A percentile compares a stretch with the other conserved stretches of the same genome.
phyloP scores from a whole-genome alignment of 2,329 filamentous ascomycete species.

The Cladorrhinum sp. region DNA sequence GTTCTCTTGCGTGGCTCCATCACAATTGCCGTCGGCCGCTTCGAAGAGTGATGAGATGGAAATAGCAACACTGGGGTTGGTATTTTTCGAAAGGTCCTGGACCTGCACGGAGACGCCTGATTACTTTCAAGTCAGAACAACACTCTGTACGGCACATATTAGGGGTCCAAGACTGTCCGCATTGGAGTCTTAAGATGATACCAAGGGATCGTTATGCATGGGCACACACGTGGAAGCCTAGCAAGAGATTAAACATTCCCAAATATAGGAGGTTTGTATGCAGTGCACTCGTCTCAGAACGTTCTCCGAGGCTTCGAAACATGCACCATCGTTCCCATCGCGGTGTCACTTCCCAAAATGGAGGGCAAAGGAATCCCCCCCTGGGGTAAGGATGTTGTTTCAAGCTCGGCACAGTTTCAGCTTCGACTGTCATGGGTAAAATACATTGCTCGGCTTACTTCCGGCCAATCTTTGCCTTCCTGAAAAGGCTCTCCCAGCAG shows the following conservation, averaged over 20 bases:
- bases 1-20: background rate
- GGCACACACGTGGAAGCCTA: slow-evolving; percentile 16
- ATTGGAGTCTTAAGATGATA: background rate
- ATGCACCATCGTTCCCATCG: slow-evolving; percentile 8
- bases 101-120: background rate
- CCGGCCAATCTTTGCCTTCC: background rate
- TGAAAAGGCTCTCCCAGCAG: background rate
- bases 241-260: slow-evolving; percentile 16
- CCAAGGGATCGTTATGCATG: background rate
- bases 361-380: background rate
- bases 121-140: background rate
- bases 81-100: background rate
- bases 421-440: background rate
- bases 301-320: slow-evolving; percentile 20
- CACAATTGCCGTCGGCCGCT: background rate
- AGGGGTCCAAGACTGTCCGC: too few species aligned
- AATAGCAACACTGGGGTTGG: slow-evolving; percentile 6
- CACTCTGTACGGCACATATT: background rate
- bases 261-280: slow-evolving; percentile 16
- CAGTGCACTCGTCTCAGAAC: slow-evolving; percentile 18
- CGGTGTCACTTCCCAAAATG: background rate
- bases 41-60: slow-evolving; percentile 6
- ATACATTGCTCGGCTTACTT: background rate
- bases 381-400: slow-evolving; percentile 7
- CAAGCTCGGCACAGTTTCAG: slow-evolving; percentile 8